phyloP scores from a whole-genome alignment of 345 rosid species.

The Ceriops decandra region DNA sequence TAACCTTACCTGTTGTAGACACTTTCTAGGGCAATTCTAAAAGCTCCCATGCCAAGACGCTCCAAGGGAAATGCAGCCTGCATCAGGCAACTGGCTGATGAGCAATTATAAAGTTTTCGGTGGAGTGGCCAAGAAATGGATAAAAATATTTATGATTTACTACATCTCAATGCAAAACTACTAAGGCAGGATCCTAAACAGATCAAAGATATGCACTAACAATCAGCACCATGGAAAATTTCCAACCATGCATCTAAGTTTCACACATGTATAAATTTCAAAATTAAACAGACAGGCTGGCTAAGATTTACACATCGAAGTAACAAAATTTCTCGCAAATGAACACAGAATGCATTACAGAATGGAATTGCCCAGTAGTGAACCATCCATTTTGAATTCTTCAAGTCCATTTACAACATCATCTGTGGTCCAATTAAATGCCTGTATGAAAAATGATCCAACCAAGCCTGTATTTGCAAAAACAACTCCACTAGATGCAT shows the following conservation, averaged over 20 bases:
- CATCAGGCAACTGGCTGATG: constrained; percentile 1
- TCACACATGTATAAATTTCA: background rate
- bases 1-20: constrained; percentile 42
- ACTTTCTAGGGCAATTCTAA: constrained; percentile 44
- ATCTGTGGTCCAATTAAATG: background rate
- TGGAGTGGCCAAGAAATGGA: background rate
- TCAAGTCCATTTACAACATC: background rate
- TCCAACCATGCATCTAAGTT: background rate
- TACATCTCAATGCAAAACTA: background rate
- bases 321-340: background rate
- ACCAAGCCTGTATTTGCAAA: too few species aligned
- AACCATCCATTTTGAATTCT: background rate
- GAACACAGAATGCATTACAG: background rate
- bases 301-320: background rate
- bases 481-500: background rate
- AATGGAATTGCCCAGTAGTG: background rate
- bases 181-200: background rate
- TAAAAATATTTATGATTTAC: background rate
- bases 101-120: background rate
- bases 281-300: background rate
- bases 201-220: background rate
- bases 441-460: background rate
- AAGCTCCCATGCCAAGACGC: constrained; percentile 51
- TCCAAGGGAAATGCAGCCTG: constrained; percentile 44
- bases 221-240: background rate